These are phyloP conservation scores for Logfia minima DNA, from an alignment of 129 eudicot species.

Conservation along the genomic window DNA sequence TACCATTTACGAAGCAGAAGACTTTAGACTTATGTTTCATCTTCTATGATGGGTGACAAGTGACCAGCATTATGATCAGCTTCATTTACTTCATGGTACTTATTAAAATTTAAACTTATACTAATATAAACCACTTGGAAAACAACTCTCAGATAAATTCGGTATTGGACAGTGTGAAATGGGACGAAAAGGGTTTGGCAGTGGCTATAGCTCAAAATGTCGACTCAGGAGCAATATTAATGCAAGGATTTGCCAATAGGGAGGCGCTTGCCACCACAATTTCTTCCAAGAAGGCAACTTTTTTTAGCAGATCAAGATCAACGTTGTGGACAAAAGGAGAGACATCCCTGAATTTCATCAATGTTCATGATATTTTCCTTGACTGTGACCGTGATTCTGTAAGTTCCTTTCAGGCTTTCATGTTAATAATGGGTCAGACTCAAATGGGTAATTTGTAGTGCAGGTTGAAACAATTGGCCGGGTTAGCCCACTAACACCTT, in stretches of 20 bases:
- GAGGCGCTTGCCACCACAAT: constrained; percentile 74
- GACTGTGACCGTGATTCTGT: constrained; percentile 97
- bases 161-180: constrained; percentile 84
- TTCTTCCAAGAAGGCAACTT: constrained; percentile 87
- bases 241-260: constrained; percentile 85
- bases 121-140: constrained; percentile 26
- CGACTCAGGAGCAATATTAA: constrained; percentile 82
- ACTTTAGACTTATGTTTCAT: neutral
- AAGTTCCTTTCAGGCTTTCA: constrained; percentile 29
- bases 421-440: neutral
- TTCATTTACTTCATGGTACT: neutral
- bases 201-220: constrained; percentile 99
- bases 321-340: constrained; percentile 93
- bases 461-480: neutral
- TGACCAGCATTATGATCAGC: constrained; percentile 9
- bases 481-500: neutral
- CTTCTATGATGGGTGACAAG: neutral
- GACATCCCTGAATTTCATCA: constrained; percentile 84
- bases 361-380: constrained; percentile 65
- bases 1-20: neutral
- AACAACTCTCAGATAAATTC: constrained; percentile 52
- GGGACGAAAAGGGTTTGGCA: constrained; percentile 98
- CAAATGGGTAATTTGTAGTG: neutral
- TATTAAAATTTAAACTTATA: neutral
- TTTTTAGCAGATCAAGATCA: constrained; percentile 91